phyloP scores from a whole-genome alignment of 768 basidiomycete species.

The Russula sp. region DNA sequence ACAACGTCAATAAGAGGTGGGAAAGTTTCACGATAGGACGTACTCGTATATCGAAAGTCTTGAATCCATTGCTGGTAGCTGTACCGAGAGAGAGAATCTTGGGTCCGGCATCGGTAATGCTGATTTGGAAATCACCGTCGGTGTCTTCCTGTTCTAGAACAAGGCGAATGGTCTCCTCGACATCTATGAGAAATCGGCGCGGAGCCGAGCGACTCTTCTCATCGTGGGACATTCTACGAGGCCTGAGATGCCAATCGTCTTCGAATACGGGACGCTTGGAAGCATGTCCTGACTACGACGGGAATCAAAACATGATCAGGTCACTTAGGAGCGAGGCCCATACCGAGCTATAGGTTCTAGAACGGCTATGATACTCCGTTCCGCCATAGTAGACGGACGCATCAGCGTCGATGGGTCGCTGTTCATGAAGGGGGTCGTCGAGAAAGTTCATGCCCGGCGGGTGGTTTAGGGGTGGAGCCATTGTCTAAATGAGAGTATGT shows the following conservation, averaged over 20 bases:
- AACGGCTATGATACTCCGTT: slow-evolving; percentile 70
- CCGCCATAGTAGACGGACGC: slow-evolving; percentile 81
- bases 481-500: slow-evolving; percentile 26
- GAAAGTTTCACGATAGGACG: slow-evolving; percentile 25
- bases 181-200: slow-evolving; percentile 91
- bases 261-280: slow-evolving; percentile 73
- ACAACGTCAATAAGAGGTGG: slow-evolving; percentile 13
- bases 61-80: slow-evolving; percentile 96
- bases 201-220: slow-evolving; percentile 73
- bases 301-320: slow-evolving; percentile 11
- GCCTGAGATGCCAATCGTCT: slow-evolving; percentile 65
- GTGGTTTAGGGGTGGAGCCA: slow-evolving; percentile 64
- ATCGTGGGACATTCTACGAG: slow-evolving; percentile 87
- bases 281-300: slow-evolving; percentile 23
- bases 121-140: slow-evolving; percentile 94
- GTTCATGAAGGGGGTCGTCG: slow-evolving; percentile 45
- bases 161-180: slow-evolving; percentile 95
- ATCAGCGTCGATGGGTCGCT: slow-evolving; percentile 51
- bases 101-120: slow-evolving; percentile 91
- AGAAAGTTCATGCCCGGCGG: slow-evolving; percentile 60
- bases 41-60: slow-evolving; percentile 93
- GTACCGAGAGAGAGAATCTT: slow-evolving; percentile 96
- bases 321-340: slow-evolving; percentile 27
- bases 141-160: slow-evolving; percentile 98
- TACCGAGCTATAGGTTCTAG: slow-evolving; percentile 86